phyloP scores from a whole-genome alignment of 2,329 filamentous ascomycete genomes.

The Clathrospora elynae region DNA sequence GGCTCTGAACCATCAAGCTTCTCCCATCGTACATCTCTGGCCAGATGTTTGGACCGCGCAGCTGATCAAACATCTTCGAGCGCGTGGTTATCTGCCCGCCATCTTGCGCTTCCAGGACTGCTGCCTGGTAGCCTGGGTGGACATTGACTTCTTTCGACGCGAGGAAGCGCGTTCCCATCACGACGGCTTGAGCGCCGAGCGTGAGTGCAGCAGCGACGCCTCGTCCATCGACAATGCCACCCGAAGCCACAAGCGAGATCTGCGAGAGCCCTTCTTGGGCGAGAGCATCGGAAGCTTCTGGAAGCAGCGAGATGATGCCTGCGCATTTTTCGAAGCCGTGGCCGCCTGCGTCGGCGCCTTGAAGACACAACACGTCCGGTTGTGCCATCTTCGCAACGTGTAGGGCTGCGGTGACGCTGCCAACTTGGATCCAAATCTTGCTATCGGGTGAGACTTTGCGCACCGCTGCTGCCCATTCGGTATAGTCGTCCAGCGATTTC shows the following conservation, averaged over 20 bases:
- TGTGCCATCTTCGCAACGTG: constrained; percentile 55
- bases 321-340: constrained; percentile 64
- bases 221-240: constrained; percentile 64
- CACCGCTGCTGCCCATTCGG: constrained; percentile 43
- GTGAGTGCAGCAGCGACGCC: constrained; percentile 63
- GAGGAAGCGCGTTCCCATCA: constrained; percentile 69
- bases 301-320: constrained; percentile 63
- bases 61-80: constrained; percentile 57
- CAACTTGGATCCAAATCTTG: constrained; percentile 65
- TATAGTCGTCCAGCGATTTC: constrained; percentile 47
- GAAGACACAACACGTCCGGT: constrained; percentile 65
- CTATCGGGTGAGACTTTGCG: constrained; percentile 43
- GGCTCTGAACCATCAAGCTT: constrained; percentile 61
- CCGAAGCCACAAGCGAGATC: constrained; percentile 58
- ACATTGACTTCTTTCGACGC: constrained; percentile 56
- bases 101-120: constrained; percentile 54
- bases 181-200: constrained; percentile 60
- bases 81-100: constrained; percentile 58
- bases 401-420: constrained; percentile 62
- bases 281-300: constrained; percentile 61
- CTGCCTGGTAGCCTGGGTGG: constrained; percentile 52
- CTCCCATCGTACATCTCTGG: constrained; percentile 63
- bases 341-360: constrained; percentile 68
- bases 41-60: constrained; percentile 64
- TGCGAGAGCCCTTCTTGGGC: constrained; percentile 29